phyloP scores from a whole-genome alignment of 805 yeast genomes.

The Nakazawaea siamensis region DNA sequence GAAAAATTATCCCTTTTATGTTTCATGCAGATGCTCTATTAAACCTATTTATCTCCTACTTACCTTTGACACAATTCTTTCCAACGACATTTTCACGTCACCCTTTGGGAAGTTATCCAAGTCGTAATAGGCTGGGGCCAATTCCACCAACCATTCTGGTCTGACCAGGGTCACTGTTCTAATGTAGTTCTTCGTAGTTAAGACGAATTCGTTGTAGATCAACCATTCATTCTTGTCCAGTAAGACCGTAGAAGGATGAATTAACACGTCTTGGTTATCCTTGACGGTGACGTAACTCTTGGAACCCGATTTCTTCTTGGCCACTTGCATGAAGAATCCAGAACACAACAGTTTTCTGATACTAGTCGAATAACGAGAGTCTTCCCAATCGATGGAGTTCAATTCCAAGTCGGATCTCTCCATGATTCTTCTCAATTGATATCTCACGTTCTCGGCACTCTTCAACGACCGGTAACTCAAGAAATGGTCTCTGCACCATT shows the following conservation, averaged over 20 bases:
- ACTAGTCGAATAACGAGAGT: slow-evolving; percentile 60
- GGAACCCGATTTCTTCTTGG: slow-evolving; percentile 77
- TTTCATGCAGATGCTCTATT: too few relatives aligned
- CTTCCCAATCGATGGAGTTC: slow-evolving; percentile 58
- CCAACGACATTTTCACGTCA: slow-evolving; percentile 63
- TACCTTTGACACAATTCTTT: slow-evolving; percentile 43
- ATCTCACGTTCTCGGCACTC: slow-evolving; percentile 81
- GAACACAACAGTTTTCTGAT: slow-evolving; percentile 79
- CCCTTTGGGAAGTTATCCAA: slow-evolving; percentile 57
- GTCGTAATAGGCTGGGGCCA: slow-evolving; percentile 68
- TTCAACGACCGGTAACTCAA: slow-evolving; percentile 75
- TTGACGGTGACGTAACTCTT: slow-evolving; percentile 87
- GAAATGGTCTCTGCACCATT: slow-evolving; percentile 91
- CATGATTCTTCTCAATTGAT: slow-evolving; percentile 80
- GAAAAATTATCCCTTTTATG: too few relatives aligned
- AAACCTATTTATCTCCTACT: background rate
- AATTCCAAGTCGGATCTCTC: slow-evolving; percentile 69
- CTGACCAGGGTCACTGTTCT: slow-evolving; percentile 86
- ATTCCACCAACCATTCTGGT: slow-evolving; percentile 87
- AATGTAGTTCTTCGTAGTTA: slow-evolving; percentile 88
- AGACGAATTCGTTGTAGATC: slow-evolving; percentile 88
- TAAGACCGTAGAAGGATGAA: slow-evolving; percentile 90
- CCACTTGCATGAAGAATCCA: slow-evolving; percentile 99
- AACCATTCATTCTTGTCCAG: slow-evolving; percentile 92
- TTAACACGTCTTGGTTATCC: slow-evolving; percentile 91